Base-by-base conservation (phyloP, 805 yeast species). In the Schizosaccharomyces lindneri region DNA sequence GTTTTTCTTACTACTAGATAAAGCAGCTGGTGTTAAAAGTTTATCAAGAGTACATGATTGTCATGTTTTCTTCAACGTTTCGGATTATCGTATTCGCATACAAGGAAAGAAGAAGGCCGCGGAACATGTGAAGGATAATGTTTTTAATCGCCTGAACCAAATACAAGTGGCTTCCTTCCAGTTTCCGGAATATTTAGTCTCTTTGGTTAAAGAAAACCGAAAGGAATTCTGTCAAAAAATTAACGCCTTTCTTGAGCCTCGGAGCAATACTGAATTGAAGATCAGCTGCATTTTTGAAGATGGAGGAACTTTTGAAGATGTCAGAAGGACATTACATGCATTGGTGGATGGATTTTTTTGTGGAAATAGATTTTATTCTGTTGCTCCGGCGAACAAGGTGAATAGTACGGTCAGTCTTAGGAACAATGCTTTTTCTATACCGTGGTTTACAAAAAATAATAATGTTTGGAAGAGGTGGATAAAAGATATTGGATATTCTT, bases 401-500 rank as follows among this genome's bases (percentile, higher is more conserved):
- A 36, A 36, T 36, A 36, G 4, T 36, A 36, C 9, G 3, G 41
- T 36, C 9, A 13, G 41, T 7, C 41, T 7, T 36, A 36, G 41
- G 41, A 36, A 36, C 51, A 19, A 46, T 46, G 27, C 21, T 3
- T 46, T 46, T 17, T 24, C 27, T 19, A 19, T 46, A 27, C 51
- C 51, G 7, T 46, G 51, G 51, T 46, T 19, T 46, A 13, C 51
- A 29, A 41, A 60, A 21, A 29, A 39, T 48, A 17, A 48, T 29
- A 46, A 36, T 57, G 11, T 19, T 43, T n/a, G 43, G 43, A 61
- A 55, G 29, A 51, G 27, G 65, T 63, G 48, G 65, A 61, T 29
- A 63, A 55, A 24, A 62, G 63, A 60, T 63, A 62, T 17, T 62
- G 63, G 3, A 62, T 61, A 17, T 17, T 46, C 51, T 5, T 46